Evolutionary conservation across 805 yeast genomes (phyloP), one percentile per base, ranked within the genome.

Genomic region (Ogataea neopini): DNA sequence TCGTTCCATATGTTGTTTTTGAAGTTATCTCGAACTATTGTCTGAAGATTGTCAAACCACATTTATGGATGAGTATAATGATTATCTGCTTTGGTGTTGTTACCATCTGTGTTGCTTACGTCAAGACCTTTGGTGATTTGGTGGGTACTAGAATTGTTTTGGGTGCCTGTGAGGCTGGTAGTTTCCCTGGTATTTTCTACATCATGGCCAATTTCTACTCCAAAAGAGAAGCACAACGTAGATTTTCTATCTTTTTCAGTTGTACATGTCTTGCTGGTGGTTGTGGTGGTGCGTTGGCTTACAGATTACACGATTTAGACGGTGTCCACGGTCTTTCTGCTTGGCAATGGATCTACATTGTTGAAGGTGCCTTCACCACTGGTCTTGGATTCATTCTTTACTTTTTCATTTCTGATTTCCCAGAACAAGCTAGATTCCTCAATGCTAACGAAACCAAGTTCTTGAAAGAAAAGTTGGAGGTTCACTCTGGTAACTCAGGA

Each of bases 261-360:
- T 80, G 85, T 40, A 83, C 91, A 3, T 79, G 85, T 53, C 72
- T 86, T 45, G 88, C 91, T 2, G 91, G 94, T 62, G 90, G 87
- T 19, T 85, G 86, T 55, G 84, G 85, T 11, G 90, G 90, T 48
- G 80, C 87, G 23, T 74, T 86, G 54, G 89, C 91, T 6, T 81
- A 77, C 56, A 80, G 79, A 51, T 77, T 84, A 51, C 66, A 79
- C 55, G 80, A 80, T 33, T 70, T 85, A 56, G 73, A 80, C 52
- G 76, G 77, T 35, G 64, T 50, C 9, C 63, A 61, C 43, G 79
- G 79, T 7, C 45, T 69, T 19, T 56, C 62, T n/a, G 72, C 75
- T 3, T 75, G 79, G 79, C 64, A 67, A 58, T 75, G 77, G 75
- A 60, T 74, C 37, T 75, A 71, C 59, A 66, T 74, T 43, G 64